phyloP scores from a whole-genome alignment of 2,329 filamentous ascomycete genomes.

The Helotiales sp. region DNA sequence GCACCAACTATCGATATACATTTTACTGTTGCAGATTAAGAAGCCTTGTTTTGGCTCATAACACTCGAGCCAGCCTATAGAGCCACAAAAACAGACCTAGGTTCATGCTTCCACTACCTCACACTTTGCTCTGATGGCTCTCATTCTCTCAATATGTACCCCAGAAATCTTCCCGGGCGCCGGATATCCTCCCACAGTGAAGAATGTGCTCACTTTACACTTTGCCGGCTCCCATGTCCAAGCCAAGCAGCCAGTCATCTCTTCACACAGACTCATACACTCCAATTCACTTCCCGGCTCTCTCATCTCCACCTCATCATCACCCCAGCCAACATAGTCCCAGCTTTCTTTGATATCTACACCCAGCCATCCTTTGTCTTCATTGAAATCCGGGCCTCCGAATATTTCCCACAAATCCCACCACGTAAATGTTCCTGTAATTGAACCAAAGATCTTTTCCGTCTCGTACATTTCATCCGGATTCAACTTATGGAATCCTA shows the following conservation, averaged over 20 bases:
- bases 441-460: constrained; percentile 2
- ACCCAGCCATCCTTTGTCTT: neutral
- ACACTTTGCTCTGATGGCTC: neutral
- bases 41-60: too few species aligned
- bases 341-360: constrained; percentile 48
- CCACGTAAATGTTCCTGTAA: constrained; percentile 14
- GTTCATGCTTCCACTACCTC: neutral
- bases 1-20: too few species aligned
- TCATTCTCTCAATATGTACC: neutral
- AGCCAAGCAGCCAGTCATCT: constrained; percentile 52
- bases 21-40: too few species aligned
- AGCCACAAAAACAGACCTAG: too few species aligned
- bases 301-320: constrained; percentile 49
- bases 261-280: constrained; percentile 52
- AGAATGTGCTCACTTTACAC: neutral
- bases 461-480: constrained; percentile 1
- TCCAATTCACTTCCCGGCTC: constrained; percentile 38
- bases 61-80: too few species aligned
- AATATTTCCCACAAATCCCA: constrained; percentile 47
- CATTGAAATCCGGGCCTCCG: neutral
- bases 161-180: neutral
- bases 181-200: neutral
- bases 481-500: constrained; percentile 25
- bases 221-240: constrained; percentile 54
- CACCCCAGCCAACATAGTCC: constrained; percentile 58